Evolutionary conservation across 768 basidiomycete genomes (phyloP).

Genomic region (Hortiboletus campestris): DNA sequence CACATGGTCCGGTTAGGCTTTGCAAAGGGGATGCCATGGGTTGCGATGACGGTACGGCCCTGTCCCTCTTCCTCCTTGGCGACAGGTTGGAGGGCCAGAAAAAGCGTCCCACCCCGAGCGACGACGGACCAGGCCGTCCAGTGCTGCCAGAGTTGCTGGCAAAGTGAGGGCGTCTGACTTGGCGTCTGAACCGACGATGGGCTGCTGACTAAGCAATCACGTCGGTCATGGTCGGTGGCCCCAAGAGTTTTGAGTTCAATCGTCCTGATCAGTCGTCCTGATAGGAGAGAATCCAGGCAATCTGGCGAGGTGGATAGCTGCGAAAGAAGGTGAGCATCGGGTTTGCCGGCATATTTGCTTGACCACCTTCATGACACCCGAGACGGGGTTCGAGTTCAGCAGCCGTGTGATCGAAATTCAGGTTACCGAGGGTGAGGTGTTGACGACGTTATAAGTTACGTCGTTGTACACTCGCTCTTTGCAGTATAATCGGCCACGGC

Average conservation of each 20-base stretch:
- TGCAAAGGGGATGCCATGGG: constrained; percentile 26
- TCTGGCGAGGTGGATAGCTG: constrained; percentile 41
- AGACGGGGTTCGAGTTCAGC: constrained; percentile 37
- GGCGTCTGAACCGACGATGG: too few relatives aligned
- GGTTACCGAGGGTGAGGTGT: constrained; percentile 29
- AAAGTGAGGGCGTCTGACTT: constrained; percentile 36
- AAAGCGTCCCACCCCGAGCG: constrained; percentile 33
- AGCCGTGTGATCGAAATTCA: constrained; percentile 44
- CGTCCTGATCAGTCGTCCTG: constrained; percentile 35
- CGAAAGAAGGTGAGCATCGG: constrained; percentile 16
- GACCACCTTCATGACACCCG: constrained; percentile 27
- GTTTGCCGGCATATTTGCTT: constrained; percentile 37
- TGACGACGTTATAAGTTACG: constrained; percentile 7
- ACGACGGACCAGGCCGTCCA: constrained; percentile 32
- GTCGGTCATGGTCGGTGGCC: constrained; percentile 40
- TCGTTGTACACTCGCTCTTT: constrained; percentile 20
- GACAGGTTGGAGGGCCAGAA: constrained; percentile 23
- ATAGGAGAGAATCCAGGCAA: constrained; percentile 42
- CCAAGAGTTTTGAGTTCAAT: constrained; percentile 38
- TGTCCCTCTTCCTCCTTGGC: constrained; percentile 24
- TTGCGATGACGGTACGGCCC: constrained; percentile 18
- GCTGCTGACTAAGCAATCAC: constrained; percentile 30
- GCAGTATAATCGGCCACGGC: constrained; percentile 33
- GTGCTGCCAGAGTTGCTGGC: constrained; percentile 37
- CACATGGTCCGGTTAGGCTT: constrained; percentile 18